phyloP scores from a whole-genome alignment of 495 filamentous ascomycete species.

The Immersiella caudata region DNA sequence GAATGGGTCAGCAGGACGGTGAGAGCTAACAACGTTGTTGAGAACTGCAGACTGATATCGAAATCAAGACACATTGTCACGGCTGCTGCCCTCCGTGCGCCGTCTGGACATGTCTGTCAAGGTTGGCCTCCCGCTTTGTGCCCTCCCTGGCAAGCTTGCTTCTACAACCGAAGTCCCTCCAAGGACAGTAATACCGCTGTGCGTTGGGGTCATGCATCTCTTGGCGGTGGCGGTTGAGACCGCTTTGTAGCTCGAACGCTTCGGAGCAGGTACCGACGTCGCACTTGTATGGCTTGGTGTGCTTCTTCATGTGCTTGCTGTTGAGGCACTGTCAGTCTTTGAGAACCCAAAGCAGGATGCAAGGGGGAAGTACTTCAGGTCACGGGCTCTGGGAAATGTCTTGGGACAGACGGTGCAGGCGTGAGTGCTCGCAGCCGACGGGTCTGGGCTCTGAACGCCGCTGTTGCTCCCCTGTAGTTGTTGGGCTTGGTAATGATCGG shows the following conservation, averaged over 20 bases:
- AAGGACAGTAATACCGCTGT: slow-evolving; percentile 21
- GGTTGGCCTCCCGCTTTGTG: slow-evolving; percentile 11
- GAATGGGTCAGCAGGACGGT: no score
- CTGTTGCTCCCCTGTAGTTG: slow-evolving; percentile 16
- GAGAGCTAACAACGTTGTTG: no score
- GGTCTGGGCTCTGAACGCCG: not conserved
- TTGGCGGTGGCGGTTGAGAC: slow-evolving; percentile 10
- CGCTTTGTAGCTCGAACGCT: slow-evolving; percentile 20
- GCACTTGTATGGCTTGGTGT: slow-evolving; percentile 21
- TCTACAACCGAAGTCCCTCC: slow-evolving; percentile 12
- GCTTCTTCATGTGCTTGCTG: slow-evolving; percentile 17
- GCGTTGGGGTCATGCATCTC: slow-evolving; percentile 18
- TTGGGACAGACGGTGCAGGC: slow-evolving; percentile 11
- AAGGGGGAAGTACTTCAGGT: slow-evolving; percentile 15
- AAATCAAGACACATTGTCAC: not conserved
- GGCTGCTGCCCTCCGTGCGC: slow-evolving; percentile 16
- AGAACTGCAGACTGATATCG: no score
- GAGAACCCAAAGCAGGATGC: not conserved
- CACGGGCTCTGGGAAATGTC: slow-evolving; percentile 2
- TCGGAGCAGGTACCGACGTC: slow-evolving; percentile 8
- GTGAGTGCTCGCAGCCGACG: not conserved
- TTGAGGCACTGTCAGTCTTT: slow-evolving; percentile 2
- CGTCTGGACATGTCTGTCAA: slow-evolving; percentile 14
- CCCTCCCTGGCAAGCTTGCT: slow-evolving; percentile 17
- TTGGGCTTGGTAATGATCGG: not conserved